A percentile compares a stretch with the other conserved stretches of the same genome.
Evolutionary conservation across 2,329 filamentous ascomycete genomes (phyloP).

Genomic region (Biscogniauxia marginata): DNA sequence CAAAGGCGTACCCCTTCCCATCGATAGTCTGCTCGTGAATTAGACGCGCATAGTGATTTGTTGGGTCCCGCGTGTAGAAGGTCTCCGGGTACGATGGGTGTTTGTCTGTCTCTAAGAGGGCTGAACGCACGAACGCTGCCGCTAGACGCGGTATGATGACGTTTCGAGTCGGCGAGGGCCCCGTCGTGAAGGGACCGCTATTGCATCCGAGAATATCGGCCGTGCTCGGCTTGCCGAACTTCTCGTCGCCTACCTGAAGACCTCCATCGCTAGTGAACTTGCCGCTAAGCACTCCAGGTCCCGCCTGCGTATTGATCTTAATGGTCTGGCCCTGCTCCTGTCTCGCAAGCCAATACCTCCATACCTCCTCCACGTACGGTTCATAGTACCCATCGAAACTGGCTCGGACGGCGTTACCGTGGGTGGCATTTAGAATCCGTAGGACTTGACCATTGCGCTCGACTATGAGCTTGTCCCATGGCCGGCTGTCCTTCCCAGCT

Average conservation of each 20-base stretch:
- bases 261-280: slow-evolving; percentile 42
- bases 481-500: slow-evolving; percentile 51
- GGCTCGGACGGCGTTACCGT: slow-evolving; percentile 41
- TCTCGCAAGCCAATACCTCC: slow-evolving; percentile 35
- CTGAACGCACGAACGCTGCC: slow-evolving; percentile 54
- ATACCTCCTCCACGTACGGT: slow-evolving; percentile 42
- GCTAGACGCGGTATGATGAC: slow-evolving; percentile 48
- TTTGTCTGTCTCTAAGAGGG: slow-evolving; percentile 46
- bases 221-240: slow-evolving; percentile 56
- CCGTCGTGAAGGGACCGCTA: slow-evolving; percentile 57
- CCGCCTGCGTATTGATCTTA: slow-evolving; percentile 64
- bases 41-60: slow-evolving; percentile 58
- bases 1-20: slow-evolving; percentile 57
- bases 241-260: slow-evolving; percentile 37
- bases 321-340: slow-evolving; percentile 37
- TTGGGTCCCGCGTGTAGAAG: slow-evolving; percentile 42
- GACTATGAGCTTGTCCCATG: slow-evolving; percentile 60
- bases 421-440: slow-evolving; percentile 45
- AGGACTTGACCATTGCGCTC: slow-evolving; percentile 32
- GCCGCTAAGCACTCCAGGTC: slow-evolving; percentile 52
- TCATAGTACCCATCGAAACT: slow-evolving; percentile 46
- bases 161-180: slow-evolving; percentile 38
- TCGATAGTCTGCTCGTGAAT: slow-evolving; percentile 55
- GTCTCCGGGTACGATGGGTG: slow-evolving; percentile 36
- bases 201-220: slow-evolving; percentile 67